Conservation (phyloP, 371 early-diverging fungal genomes). For the Lichtheimia ramosa region DNA sequence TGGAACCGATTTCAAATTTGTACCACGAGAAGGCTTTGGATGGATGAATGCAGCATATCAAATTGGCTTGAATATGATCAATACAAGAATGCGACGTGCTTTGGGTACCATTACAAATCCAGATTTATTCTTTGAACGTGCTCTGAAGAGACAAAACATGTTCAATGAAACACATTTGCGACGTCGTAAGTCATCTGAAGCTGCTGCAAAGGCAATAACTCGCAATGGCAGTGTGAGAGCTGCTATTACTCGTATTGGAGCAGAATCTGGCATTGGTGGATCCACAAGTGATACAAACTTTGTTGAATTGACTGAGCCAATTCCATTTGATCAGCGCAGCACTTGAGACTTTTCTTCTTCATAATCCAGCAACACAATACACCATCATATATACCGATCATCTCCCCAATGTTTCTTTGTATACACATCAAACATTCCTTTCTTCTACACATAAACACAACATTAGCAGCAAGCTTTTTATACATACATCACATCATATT, state of each 20-base stretch:
- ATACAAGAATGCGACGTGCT: conserved; percentile 72
- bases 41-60: conserved; percentile 97
- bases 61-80: conserved; percentile 79
- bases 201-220: conserved; percentile 34
- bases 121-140: conserved; percentile 59
- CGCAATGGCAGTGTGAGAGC: conserved; percentile 33
- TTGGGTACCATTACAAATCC: conserved; percentile 83
- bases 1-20: conserved; percentile 91
- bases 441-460: no score
- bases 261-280: conserved; percentile 18
- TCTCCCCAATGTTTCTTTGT: no score
- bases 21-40: conserved; percentile 96
- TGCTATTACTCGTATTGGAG: conserved; percentile 32
- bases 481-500: no score
- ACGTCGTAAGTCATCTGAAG: conserved; percentile 16
- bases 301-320: conserved; percentile 14
- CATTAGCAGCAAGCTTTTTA: no score
- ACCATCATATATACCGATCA: no score
- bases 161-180: conserved; percentile 10
- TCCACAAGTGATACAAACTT: conserved; percentile 8
- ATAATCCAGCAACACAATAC: neutral
- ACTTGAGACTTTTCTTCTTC: neutral
- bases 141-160: conserved; percentile 28
- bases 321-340: neutral
- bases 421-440: no score